Evolutionary conservation across 805 yeast genomes (phyloP), one percentile per base, ranked within the genome.

Genomic region (Sugiyamaella qingdaonensis): DNA sequence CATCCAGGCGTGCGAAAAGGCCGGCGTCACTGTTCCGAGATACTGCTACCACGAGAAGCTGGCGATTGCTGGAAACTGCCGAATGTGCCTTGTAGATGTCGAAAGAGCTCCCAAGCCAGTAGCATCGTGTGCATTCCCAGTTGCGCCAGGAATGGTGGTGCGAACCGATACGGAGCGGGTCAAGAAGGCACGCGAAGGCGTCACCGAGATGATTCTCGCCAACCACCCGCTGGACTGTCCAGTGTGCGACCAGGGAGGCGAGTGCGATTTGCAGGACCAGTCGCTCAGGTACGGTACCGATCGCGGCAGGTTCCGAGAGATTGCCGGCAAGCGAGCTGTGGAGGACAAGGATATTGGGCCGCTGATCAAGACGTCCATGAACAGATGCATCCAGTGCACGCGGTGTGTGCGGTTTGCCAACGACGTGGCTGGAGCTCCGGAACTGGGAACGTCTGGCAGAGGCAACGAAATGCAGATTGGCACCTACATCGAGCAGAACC

Each of bases 151-250:
- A 51, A 87, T 88, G 95, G 89, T 86, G 37, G 90, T 88, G 50
- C 81, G 83, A 66, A 88, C 96, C 48, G 79, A 84, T 67, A 74
- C 85, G 37, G 92, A 85, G 61, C 81, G 88, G 66, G 87, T 86
- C 58, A 84, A 80, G 70, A 82, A 85, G 70, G 88, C 91, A 45
- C 80, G 95, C 67, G 96, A 88, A 72, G 92, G 92, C 68, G 94
- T 88, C 62, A 88, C 95, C 43, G 96, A 88, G 72, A 86, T 88
- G 84, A 73, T 88, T 57, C 78, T 88, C 59, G 88, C 88, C 61
- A 88, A 88, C 76, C 96, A 88, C 74, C 96, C 96, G 19, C 78
- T 88, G 66, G 96, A 88, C 74, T 88, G 95, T 73, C 96, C 95
- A 21, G 85, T 88, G 52, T 88, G 96, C 72, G 96, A 88, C 73